These are phyloP conservation scores for Sugiyamaella floridensis DNA, from an alignment of 805 yeast species.

Conservation along the genomic window DNA sequence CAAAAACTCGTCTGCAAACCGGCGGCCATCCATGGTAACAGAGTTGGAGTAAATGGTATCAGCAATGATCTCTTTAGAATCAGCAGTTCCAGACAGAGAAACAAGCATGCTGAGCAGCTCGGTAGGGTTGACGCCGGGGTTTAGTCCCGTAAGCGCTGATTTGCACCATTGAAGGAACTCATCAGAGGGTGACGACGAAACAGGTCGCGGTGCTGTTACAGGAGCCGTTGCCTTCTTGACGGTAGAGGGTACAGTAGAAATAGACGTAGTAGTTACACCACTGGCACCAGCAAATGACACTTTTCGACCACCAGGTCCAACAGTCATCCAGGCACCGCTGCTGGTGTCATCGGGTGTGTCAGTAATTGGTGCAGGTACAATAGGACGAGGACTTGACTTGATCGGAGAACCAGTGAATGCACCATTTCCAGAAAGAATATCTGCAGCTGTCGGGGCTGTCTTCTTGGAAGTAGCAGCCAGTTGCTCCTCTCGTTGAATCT, in stretches of 20 bases:
- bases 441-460: background rate
- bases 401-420: slow-evolving; percentile 9
- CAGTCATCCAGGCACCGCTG: slow-evolving; percentile 28
- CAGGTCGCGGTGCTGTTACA: background rate
- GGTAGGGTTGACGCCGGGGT: slow-evolving; percentile 66
- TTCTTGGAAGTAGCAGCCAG: slow-evolving; percentile 19
- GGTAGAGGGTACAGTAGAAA: slow-evolving; percentile 4
- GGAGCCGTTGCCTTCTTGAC: slow-evolving; percentile 2
- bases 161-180: slow-evolving; percentile 38
- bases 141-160: slow-evolving; percentile 41
- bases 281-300: slow-evolving; percentile 24
- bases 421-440: background rate
- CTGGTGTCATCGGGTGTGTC: slow-evolving; percentile 1
- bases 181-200: slow-evolving; percentile 21
- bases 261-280: slow-evolving; percentile 4
- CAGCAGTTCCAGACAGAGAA: slow-evolving; percentile 68
- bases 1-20: slow-evolving; percentile 86
- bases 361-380: background rate
- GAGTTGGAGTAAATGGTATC: slow-evolving; percentile 88
- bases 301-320: slow-evolving; percentile 67
- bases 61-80: slow-evolving; percentile 77
- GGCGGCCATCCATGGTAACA: slow-evolving; percentile 86
- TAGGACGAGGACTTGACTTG: background rate
- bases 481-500: slow-evolving; percentile 35
- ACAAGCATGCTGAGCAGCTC: slow-evolving; percentile 76